These are phyloP conservation scores for Klebsormidium nitens DNA, from an alignment of 139 green algal genomes.

Conservation along the genomic window DNA sequence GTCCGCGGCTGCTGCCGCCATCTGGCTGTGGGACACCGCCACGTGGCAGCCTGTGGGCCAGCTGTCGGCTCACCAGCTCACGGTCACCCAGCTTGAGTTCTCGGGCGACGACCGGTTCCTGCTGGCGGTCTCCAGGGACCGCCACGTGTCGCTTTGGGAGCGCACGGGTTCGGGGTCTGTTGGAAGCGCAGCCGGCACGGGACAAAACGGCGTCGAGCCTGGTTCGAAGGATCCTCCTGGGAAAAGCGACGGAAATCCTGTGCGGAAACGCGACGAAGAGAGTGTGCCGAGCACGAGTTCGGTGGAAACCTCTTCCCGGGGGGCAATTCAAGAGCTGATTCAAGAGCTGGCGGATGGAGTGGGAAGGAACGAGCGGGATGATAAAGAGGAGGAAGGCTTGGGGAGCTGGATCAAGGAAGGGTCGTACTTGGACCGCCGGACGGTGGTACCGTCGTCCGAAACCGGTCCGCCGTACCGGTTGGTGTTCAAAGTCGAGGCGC, in stretches of 20 bases:
- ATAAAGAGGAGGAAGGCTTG: no score
- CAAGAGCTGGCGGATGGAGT: no score
- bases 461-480: no score
- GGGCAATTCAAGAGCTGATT: no score
- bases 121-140: slow-evolving; percentile 36
- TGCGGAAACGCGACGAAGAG: neutral
- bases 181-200: no score
- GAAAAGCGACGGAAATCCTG: no score
- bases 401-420: no score
- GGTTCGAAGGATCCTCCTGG: neutral
- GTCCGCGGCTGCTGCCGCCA: slow-evolving; percentile 7
- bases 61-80: slow-evolving; percentile 75
- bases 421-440: no score
- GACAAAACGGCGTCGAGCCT: neutral
- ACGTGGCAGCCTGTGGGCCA: slow-evolving; percentile 45
- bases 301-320: neutral
- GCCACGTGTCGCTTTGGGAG: slow-evolving; percentile 33
- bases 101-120: slow-evolving; percentile 42
- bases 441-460: no score
- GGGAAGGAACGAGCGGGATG: no score
- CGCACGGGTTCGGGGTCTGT: neutral
- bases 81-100: slow-evolving; percentile 87
- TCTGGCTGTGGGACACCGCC: slow-evolving; percentile 47
- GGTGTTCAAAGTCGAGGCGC: no score
- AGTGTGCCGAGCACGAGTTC: neutral